Base-by-base conservation (phyloP, 176 grass and related monocot species). In the Dendrocalamus sinicus region DNA sequence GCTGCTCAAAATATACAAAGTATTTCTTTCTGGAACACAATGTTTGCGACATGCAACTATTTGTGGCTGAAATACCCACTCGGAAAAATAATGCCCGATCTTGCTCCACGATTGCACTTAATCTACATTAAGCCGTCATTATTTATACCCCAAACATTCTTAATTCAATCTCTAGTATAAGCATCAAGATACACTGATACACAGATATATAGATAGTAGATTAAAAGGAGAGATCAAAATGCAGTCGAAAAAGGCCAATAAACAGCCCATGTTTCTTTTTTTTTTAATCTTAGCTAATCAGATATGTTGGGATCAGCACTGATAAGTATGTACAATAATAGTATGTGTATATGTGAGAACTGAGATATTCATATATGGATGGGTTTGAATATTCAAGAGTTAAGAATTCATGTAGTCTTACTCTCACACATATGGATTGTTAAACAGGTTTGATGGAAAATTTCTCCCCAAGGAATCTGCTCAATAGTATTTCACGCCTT, bases 371-470 rank as follows among this genome's bases (percentile, higher is more conserved):
- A 37, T 84, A 79, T 73, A 32, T 39, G 9, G 17, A 55, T 81
- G 28, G 15, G 3, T 71, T 86, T 72, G 58, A 22, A 22, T 43
- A 76, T 70, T 63, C 12, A 16, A 4, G 12, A 69, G 44, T 60
- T 70, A 43, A 68, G 22, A 53, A 30, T 70, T 81, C 44, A 65
- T 45, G 23, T 73, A 20, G 20, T 12, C 83, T 81, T 54, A 72
- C 19, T 47, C 48, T 47, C 48, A 30, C 60, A 73, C 32, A 58
- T 51, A 40, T 86, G 66, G 37, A 37, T 80, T 61, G 26, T 81
- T 75, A 39, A 62, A 76, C 81, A 91, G 85, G 70, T 70, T 75
- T 81, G 44, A 91, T 91, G 89, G 89, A 91, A 62, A 70, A 63
- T 46, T 76, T 81, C 63, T 91, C 76, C 24, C 89, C 76, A 3